phyloP scores from a whole-genome alignment of 2,329 filamentous ascomycete genomes.

The Pochonia chlamydosporia region DNA sequence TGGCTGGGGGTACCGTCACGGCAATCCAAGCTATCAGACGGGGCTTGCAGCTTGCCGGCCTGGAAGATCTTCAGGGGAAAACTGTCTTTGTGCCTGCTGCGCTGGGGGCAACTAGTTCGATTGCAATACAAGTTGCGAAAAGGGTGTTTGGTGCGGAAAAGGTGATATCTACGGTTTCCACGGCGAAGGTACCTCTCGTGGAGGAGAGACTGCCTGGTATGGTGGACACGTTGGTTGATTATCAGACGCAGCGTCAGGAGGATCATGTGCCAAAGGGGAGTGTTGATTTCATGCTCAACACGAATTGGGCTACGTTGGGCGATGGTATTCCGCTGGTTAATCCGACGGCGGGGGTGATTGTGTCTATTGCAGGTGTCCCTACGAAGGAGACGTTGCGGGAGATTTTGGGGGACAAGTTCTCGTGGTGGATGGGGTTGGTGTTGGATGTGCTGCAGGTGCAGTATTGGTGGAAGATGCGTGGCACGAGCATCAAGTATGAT shows the following conservation, averaged over 20 bases:
- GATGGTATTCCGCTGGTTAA: constrained; percentile 34
- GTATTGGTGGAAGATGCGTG: constrained; percentile 35
- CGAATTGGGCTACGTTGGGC: constrained; percentile 32
- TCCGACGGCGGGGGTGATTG: constrained; percentile 28
- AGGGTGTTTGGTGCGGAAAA: constrained; percentile 40
- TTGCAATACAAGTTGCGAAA: constrained; percentile 43
- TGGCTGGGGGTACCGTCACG: constrained; percentile 32
- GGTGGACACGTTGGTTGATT: constrained; percentile 47
- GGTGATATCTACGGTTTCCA: constrained; percentile 48
- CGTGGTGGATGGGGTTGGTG: constrained; percentile 31
- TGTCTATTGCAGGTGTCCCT: constrained; percentile 35
- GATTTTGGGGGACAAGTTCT: constrained; percentile 26
- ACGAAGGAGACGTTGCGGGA: constrained; percentile 19
- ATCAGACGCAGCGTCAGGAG: constrained; percentile 34
- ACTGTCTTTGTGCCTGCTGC: constrained; percentile 46
- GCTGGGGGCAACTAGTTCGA: constrained; percentile 40
- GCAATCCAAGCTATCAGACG: constrained; percentile 36
- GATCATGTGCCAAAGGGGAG: constrained; percentile 31
- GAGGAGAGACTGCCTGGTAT: constrained; percentile 34
- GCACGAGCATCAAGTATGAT: constrained; percentile 19
- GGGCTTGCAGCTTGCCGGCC: constrained; percentile 30
- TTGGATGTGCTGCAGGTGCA: constrained; percentile 30
- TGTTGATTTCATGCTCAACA: constrained; percentile 47
- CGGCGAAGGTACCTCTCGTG: constrained; percentile 41
- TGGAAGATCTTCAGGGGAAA: constrained; percentile 38